Base-by-base conservation (phyloP, 805 yeast species). In the Cyberlindnera maclurae region DNA sequence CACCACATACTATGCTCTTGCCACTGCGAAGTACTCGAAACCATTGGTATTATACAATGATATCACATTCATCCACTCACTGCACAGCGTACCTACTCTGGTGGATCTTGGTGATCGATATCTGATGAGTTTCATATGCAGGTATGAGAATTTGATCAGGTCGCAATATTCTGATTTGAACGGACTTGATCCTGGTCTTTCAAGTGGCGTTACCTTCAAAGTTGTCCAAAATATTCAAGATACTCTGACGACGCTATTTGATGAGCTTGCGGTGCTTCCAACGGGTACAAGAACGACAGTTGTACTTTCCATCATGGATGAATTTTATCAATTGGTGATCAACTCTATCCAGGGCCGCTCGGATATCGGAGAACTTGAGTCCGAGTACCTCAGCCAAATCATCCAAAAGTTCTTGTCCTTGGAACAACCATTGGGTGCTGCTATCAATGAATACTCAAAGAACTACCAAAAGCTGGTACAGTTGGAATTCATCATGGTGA, bases 31-130 rank as follows among this genome's bases (percentile, higher is more conserved):
- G 3, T 52, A 48, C 29, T 36, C 36, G 3, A 30, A 44, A 3
- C 12, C 13, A 8, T 34, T 53, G 8, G 32, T 52, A 12, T 32
- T 47, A 6, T 51, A 46, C 34, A 54, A 54, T 35, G 58, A 54
- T 28, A 22, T 51, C 10, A 13, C 33, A 18, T 42, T 36, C 18
- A 18, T 54, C 13, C 27, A 39, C 7, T 12, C 28, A 1, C 16
- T 36, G 0, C 36, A 38, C 4, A 24, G 30, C 3, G 34, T 47
- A 10, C 43, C 44, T 2, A 33, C 49, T 67, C 45, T 73, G 66
- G 38, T 62, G 57, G 76, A 75, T 64, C 50, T 71, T 66, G 26
- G 68, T 68, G 49, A 53, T 8, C 18, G 39, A 3, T 34, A 48
- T 15, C 29, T 54, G 8, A 26, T 43, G 16, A 31, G 36, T 9